Evolutionary conservation across 768 basidiomycete species (phyloP).

Genomic region (Russula foetens): DNA sequence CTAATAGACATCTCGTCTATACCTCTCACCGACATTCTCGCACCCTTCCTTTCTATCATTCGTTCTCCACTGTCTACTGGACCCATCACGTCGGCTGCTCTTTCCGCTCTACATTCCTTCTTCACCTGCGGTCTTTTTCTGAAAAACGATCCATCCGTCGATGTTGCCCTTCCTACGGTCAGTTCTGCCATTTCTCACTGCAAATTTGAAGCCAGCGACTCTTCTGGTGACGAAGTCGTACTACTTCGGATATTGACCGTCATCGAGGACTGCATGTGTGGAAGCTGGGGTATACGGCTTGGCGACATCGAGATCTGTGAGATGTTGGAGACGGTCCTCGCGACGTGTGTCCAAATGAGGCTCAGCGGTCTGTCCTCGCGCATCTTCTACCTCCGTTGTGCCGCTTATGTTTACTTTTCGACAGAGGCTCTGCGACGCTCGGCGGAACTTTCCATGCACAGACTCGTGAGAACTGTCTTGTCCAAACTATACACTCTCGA

Average conservation of each 20-base stretch:
- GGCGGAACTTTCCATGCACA: conserved; percentile 85
- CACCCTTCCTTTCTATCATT: conserved; percentile 89
- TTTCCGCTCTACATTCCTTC: conserved; percentile 82
- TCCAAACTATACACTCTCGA: conserved; percentile 59
- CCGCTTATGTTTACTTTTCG: conserved; percentile 15
- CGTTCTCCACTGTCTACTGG: conserved; percentile 93
- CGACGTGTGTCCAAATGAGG: conserved; percentile 94
- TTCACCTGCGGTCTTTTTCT: conserved; percentile 72
- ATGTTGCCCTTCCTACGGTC: conserved; percentile 67
- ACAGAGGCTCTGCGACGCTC: conserved; percentile 81
- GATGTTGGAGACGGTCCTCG: conserved; percentile 95
- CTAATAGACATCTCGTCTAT: conserved; percentile 48
- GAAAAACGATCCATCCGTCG: conserved; percentile 45
- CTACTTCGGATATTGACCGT: conserved; percentile 86
- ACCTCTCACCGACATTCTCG: conserved; percentile 56
- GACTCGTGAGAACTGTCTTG: conserved; percentile 78
- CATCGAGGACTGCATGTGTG: conserved; percentile 75
- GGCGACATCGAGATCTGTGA: conserved; percentile 96
- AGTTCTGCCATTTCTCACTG: conserved; percentile 90
- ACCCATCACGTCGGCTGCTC: conserved; percentile 92
- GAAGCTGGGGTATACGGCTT: conserved; percentile 57
- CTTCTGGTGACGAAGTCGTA: conserved; percentile 96
- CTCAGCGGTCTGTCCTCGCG: conserved; percentile 67
- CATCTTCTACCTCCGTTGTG: background rate
- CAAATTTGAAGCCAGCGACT: conserved; percentile 96